These are phyloP conservation scores for Aspergillus heteromorphus DNA, from an alignment of 495 filamentous ascomycete genomes.

Conservation along the genomic window DNA sequence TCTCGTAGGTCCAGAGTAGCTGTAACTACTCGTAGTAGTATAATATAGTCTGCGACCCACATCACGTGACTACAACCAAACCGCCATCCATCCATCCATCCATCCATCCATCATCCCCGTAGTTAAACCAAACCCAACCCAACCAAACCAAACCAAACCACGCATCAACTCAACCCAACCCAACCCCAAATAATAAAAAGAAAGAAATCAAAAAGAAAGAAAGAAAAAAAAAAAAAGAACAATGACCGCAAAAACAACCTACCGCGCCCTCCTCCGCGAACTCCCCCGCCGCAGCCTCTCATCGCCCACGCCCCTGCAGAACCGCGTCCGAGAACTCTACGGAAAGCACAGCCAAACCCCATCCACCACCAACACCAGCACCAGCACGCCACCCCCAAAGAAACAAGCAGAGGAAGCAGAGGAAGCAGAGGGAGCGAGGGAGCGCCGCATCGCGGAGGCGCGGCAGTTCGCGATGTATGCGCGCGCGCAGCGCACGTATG, in stretches of 20 bases:
- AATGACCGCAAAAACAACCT: slow-evolving; percentile 63
- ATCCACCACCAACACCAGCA: background rate
- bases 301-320: slow-evolving; percentile 53
- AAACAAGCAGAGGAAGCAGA: background rate
- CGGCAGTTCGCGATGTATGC: slow-evolving; percentile 77
- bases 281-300: slow-evolving; percentile 64
- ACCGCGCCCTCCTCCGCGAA: slow-evolving; percentile 87
- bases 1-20: too few species aligned
- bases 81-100: too few species aligned
- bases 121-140: too few species aligned
- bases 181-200: slow-evolving; percentile 18
- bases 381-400: too few species aligned
- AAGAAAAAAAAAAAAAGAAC: slow-evolving; percentile 13
- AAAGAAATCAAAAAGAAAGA: too few species aligned
- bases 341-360: slow-evolving; percentile 12
- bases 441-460: slow-evolving; percentile 48
- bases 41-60: too few species aligned
- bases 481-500: slow-evolving; percentile 75
- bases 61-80: too few species aligned
- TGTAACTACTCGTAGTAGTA: too few species aligned
- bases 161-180: background rate
- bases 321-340: slow-evolving; percentile 51
- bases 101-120: too few species aligned
- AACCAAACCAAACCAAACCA: too few species aligned
- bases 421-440: slow-evolving; percentile 2